phyloP scores from a whole-genome alignment of 2,329 filamentous ascomycete genomes.

The Pseudopithomyces maydicus region DNA sequence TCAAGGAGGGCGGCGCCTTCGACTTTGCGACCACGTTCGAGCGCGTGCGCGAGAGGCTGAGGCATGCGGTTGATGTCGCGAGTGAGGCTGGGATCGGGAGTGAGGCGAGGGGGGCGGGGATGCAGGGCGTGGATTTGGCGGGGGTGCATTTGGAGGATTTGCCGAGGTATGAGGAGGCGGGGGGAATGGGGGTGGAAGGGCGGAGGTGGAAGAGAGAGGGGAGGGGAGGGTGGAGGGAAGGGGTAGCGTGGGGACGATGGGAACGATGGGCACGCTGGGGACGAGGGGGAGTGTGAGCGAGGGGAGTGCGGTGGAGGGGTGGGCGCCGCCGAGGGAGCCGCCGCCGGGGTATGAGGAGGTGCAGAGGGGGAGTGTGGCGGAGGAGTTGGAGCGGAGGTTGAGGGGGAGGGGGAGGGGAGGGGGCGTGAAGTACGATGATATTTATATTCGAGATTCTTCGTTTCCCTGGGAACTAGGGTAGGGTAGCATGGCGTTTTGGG shows the following conservation, averaged over 20 bases:
- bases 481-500: no score
- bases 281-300: constrained; percentile 26
- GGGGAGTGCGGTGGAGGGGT: constrained; percentile 40
- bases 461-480: no score
- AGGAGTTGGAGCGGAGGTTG: constrained; percentile 66
- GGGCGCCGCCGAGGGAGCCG: constrained; percentile 69
- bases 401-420: no score
- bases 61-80: constrained; percentile 78
- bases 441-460: no score
- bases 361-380: constrained; percentile 77
- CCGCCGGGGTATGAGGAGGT: constrained; percentile 92
- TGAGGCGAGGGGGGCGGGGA: constrained; percentile 41
- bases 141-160: constrained; percentile 82
- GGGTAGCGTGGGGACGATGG: constrained; percentile 21
- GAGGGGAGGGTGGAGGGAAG: constrained; percentile 22
- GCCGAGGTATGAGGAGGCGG: constrained; percentile 78
- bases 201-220: constrained; percentile 17
- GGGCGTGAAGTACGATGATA: no score
- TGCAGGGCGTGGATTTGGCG: constrained; percentile 60
- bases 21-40: constrained; percentile 87
- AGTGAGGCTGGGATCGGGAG: constrained; percentile 56
- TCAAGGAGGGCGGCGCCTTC: constrained; percentile 93
- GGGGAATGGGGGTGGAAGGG: constrained; percentile 32
- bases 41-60: constrained; percentile 79
- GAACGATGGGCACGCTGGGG: constrained; percentile 23